Evolutionary conservation across 306 rosid species (phyloP).

Genomic region (Medicago lupulina): DNA sequence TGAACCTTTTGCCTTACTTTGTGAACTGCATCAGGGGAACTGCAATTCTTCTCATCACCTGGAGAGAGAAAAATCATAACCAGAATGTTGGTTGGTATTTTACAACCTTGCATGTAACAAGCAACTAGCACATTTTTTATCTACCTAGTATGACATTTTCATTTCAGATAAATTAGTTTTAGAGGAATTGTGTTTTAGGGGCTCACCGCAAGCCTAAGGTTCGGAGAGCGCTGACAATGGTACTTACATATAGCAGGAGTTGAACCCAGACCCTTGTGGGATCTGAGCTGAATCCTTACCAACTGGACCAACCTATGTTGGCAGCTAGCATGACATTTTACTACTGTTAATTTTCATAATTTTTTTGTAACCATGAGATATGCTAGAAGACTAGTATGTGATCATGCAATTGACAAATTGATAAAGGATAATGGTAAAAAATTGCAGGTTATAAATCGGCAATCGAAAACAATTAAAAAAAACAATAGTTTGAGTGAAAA

Average conservation of each 20-base stretch:
- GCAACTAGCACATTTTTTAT: conserved; percentile 1
- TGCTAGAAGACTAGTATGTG: not conserved
- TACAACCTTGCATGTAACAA: conserved; percentile 25
- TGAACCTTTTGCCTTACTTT: conserved; percentile 84
- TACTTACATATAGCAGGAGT: no score
- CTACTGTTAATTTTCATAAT: not conserved
- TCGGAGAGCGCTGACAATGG: no score
- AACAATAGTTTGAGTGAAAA: conserved; percentile 10
- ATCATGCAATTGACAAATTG: not conserved
- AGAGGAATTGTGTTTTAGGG: no score
- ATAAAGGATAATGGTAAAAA: not conserved
- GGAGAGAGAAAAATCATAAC: conserved; percentile 31
- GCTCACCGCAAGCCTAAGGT: no score
- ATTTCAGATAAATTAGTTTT: no score
- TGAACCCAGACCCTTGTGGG: no score
- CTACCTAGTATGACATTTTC: not conserved
- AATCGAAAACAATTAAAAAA: conserved; percentile 12
- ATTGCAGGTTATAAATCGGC: conserved; percentile 27
- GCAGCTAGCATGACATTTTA: not conserved
- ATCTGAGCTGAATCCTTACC: no score
- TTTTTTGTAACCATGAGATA: conserved; percentile 8
- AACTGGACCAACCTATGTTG: no score
- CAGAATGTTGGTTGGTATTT: conserved; percentile 22
- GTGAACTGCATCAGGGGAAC: conserved; percentile 79
- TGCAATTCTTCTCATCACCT: conserved; percentile 80